Evolutionary conservation across 805 yeast genomes (phyloP), one percentile per base, ranked within the genome.

Genomic region (Wickerhamomyces rabaulensis): DNA sequence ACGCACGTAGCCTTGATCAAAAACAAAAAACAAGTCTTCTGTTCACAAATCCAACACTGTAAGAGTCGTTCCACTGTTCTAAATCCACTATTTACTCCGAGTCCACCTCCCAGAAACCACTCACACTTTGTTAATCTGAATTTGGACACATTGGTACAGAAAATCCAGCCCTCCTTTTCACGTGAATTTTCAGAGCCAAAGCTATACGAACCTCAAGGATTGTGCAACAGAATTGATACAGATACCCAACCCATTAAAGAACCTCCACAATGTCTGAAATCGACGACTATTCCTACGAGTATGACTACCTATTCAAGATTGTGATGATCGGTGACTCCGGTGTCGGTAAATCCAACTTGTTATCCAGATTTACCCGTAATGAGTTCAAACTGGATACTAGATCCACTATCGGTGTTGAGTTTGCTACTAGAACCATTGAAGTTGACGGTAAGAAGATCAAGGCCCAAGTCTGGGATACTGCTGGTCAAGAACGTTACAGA

Each of bases 381-480:
- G 98, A 92, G 68, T 92, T 94, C 74, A 90, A 91, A 70, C 77
- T 91, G 53, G 98, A 94, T 65, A 83, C 94, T 16, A 83, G 94
- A 67, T 86, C 95, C 45, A 92, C 99, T 23, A 92, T 92, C 63
- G 99, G 99, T 41, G 99, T 94, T 43, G 99, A 94, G 68, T 92
- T 92, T 71, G 98, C 98, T 39, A 94, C 98, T 20, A 79, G 97
- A 66, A 91, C 97, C 3, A 82, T 94, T 47, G 92, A 86, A 59
- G 82, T 87, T 52, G 92, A 86, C 54, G 90, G 89, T 39, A 86
- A 85, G 61, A 71, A 88, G 63, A 84, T 87, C 56, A 88, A 87
- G 66, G 92, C 95, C 4, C 95, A 89, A 68, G 84, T 90, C 57
- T 92, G 99, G 99, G 99, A 92, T 68, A 92, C 99, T 33, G 99